Conservation (phyloP, 2,329 filamentous ascomycete species). For the Botrytis deweyae region DNA sequence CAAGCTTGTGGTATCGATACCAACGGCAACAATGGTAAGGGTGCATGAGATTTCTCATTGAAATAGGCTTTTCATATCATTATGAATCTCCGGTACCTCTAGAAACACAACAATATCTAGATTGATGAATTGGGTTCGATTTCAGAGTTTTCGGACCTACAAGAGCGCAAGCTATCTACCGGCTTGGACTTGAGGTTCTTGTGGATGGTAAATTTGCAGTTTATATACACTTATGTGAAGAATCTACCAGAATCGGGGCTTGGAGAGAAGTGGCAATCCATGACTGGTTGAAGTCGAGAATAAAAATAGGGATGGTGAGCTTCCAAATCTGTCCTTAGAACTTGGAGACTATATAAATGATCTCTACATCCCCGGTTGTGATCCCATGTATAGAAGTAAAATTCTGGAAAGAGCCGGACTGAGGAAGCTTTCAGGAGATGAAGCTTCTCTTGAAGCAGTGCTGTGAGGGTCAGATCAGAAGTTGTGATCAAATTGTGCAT, state of each 20-base stretch:
- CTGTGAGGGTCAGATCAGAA: neutral
- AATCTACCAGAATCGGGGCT: too few relatives aligned
- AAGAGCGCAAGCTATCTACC: accelerated
- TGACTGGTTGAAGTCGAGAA: too few relatives aligned
- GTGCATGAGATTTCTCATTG: too few relatives aligned
- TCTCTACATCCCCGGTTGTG: neutral
- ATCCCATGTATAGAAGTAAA: neutral
- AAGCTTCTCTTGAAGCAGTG: accelerated
- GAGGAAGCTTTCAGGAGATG: neutral
- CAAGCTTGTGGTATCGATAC: neutral
- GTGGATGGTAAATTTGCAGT: too few relatives aligned
- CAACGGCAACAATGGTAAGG: neutral
- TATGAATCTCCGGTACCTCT: neutral
- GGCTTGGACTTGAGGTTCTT: too few relatives aligned
- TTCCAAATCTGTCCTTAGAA: accelerated
- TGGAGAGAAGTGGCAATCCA: too few relatives aligned
- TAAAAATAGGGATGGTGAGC: too few relatives aligned
- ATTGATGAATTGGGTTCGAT: too few relatives aligned
- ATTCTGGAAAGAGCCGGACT: neutral
- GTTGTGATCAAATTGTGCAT: neutral
- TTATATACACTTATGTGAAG: too few relatives aligned
- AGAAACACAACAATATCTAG: neutral
- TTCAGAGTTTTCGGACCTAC: too few relatives aligned
- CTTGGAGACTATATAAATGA: neutral
- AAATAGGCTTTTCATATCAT: neutral